Conservation (phyloP, 1,284 basidiomycete genomes). For the Calocybe gambosa region DNA sequence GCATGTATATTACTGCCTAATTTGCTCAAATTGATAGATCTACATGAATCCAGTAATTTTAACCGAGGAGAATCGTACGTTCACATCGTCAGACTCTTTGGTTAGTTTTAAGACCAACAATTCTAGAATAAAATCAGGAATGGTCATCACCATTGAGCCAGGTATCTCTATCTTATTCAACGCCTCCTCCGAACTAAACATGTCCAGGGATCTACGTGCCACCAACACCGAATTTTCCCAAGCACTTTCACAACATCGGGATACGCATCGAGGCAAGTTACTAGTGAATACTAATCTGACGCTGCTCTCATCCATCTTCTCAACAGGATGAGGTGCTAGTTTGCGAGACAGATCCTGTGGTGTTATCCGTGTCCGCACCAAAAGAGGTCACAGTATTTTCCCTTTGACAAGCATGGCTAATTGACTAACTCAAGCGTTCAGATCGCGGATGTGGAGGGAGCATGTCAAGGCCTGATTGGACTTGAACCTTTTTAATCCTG, state of each 20-base stretch:
- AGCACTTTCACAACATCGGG: constrained; percentile 82
- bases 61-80: constrained; percentile 36
- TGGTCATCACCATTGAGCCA: constrained; percentile 86
- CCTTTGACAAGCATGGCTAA: neutral
- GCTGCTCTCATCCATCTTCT: constrained; percentile 7
- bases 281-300: neutral
- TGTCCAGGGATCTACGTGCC: constrained; percentile 76
- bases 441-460: constrained; percentile 82
- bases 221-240: constrained; percentile 68
- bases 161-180: constrained; percentile 33
- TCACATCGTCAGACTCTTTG: neutral
- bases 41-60: constrained; percentile 67
- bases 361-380: constrained; percentile 76
- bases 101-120: neutral
- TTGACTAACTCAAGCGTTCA: constrained; percentile 22
- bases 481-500: constrained; percentile 48
- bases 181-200: neutral
- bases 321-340: constrained; percentile 80
- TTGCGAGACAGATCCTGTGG: constrained; percentile 56
- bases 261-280: constrained; percentile 77
- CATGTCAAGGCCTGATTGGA: constrained; percentile 74
- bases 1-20: neutral
- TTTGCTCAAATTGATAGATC: constrained; percentile 40
- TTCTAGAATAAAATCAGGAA: constrained; percentile 61
- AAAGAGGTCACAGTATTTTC: constrained; percentile 62